Evolutionary conservation across 2,329 filamentous ascomycete genomes (phyloP).

Genomic region (Xylariaceae sp.): DNA sequence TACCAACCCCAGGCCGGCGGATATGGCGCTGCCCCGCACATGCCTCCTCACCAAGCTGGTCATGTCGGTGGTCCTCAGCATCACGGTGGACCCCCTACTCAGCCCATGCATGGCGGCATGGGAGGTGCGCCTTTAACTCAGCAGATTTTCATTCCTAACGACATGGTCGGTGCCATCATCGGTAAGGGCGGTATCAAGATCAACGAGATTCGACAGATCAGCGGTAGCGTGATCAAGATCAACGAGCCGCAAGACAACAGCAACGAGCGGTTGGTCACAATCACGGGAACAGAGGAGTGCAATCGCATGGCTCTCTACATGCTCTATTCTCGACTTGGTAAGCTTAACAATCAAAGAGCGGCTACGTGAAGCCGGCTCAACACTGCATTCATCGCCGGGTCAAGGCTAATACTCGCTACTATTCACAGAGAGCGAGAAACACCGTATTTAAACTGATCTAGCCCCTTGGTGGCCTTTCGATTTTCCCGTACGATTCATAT

Average conservation of each 20-base stretch:
- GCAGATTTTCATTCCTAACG: constrained; percentile 98
- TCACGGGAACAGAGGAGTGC: constrained; percentile 95
- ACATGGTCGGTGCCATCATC: constrained; percentile 99
- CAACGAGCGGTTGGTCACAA: constrained; percentile 95
- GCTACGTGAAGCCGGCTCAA: constrained; percentile 13
- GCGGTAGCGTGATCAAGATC: constrained; percentile 98
- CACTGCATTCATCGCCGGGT: constrained; percentile 10
- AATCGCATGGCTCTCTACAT: constrained; percentile 99
- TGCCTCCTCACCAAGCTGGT: constrained; percentile 64
- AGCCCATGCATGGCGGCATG: constrained; percentile 66
- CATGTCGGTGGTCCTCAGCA: constrained; percentile 59
- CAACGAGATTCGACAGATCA: constrained; percentile 96
- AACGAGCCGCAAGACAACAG: constrained; percentile 99
- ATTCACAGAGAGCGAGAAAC: constrained; percentile 31
- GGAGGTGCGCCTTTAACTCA: constrained; percentile 86
- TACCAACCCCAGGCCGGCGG: constrained; percentile 73
- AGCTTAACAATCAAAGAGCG: constrained; percentile 32
- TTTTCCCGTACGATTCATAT: constrained; percentile 13
- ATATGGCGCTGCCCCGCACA: constrained; percentile 75
- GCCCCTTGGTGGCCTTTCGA: constrained; percentile 19
- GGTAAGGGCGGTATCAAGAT: constrained; percentile 98
- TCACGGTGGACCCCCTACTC: constrained; percentile 63
- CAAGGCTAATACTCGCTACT: constrained; percentile 26
- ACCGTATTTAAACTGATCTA: constrained; percentile 27
- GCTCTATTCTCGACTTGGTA: constrained; percentile 95